Conservation (phyloP, 352 stramenopile genomes). For the Globisporangium iwayamae region DNA sequence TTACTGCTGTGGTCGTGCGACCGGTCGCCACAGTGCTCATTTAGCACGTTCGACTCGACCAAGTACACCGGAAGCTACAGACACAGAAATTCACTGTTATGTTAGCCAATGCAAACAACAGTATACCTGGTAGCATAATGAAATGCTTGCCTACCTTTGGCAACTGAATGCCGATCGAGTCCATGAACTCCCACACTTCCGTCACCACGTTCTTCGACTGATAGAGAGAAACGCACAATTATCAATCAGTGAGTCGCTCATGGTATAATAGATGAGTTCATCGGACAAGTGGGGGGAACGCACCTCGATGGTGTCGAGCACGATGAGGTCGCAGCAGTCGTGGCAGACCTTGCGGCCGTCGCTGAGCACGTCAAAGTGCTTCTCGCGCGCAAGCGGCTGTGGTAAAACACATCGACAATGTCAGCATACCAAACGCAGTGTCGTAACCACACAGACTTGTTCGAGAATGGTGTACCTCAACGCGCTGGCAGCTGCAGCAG, state of each 20-base stretch:
- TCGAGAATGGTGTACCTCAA: constrained; percentile 33
- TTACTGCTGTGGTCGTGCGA: constrained; percentile 30
- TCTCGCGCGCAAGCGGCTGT: constrained; percentile 28
- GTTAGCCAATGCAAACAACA: background rate
- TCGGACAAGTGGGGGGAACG: too few relatives aligned
- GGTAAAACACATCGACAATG: background rate
- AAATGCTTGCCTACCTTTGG: constrained; percentile 30
- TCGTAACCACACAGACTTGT: background rate
- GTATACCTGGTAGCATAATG: background rate
- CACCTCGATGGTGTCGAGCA: constrained; percentile 55
- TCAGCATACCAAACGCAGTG: background rate
- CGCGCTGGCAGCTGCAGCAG: constrained; percentile 68
- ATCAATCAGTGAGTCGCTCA: too few relatives aligned
- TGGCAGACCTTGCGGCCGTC: constrained; percentile 68
- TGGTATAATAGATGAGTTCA: too few relatives aligned
- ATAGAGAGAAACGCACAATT: too few relatives aligned
- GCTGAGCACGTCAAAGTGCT: constrained; percentile 51
- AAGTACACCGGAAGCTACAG: constrained; percentile 60
- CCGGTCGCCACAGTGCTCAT: constrained; percentile 34
- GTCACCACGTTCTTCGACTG: constrained; percentile 38
- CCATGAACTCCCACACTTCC: constrained; percentile 73
- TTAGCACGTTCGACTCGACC: constrained; percentile 52
- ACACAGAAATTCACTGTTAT: background rate
- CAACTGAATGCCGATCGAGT: constrained; percentile 57
- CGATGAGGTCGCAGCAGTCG: constrained; percentile 52